A percentile compares a stretch with the other conserved stretches of the same genome.
Conservation (phyloP, 768 basidiomycete species). For the Cubamyces lactineus region DNA sequence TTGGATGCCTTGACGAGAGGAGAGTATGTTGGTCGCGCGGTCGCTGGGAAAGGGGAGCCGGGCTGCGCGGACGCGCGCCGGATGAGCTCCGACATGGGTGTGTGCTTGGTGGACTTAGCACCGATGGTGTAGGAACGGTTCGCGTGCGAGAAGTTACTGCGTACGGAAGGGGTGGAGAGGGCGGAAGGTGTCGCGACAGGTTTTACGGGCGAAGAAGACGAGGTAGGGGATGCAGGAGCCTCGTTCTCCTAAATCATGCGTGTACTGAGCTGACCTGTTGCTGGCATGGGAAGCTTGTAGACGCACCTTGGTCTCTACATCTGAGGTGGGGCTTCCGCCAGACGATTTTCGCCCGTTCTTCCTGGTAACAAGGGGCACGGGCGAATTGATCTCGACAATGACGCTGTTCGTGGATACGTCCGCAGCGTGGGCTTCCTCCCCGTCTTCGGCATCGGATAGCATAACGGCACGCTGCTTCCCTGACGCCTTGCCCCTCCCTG, state of each 20-base stretch:
- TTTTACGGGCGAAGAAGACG: not conserved
- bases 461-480: slow-evolving; percentile 30
- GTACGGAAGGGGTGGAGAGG: slow-evolving; percentile 4
- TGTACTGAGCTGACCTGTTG: no score
- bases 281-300: not conserved
- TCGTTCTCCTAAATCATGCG: slow-evolving; percentile 14
- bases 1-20: slow-evolving; percentile 69
- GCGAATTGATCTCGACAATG: slow-evolving; percentile 10
- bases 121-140: slow-evolving; percentile 46
- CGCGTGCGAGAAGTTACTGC: slow-evolving; percentile 10
- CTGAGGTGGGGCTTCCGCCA: slow-evolving; percentile 6
- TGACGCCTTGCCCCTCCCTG: slow-evolving; percentile 8
- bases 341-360: slow-evolving; percentile 17
- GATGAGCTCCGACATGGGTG: slow-evolving; percentile 78
- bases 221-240: slow-evolving; percentile 1
- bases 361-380: slow-evolving; percentile 8
- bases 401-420: slow-evolving; percentile 17
- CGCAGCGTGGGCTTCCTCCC: slow-evolving; percentile 9
- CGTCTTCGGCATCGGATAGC: slow-evolving; percentile 30
- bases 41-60: slow-evolving; percentile 57
- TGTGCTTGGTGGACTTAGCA: slow-evolving; percentile 50
- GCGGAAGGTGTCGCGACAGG: slow-evolving; percentile 14
- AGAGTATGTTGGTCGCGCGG: slow-evolving; percentile 51
- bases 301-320: slow-evolving; percentile 21
- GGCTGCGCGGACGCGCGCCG: slow-evolving; percentile 69